These are phyloP conservation scores for Fusarium multiceps DNA, from an alignment of 2,329 filamentous ascomycete species.

Conservation along the genomic window DNA sequence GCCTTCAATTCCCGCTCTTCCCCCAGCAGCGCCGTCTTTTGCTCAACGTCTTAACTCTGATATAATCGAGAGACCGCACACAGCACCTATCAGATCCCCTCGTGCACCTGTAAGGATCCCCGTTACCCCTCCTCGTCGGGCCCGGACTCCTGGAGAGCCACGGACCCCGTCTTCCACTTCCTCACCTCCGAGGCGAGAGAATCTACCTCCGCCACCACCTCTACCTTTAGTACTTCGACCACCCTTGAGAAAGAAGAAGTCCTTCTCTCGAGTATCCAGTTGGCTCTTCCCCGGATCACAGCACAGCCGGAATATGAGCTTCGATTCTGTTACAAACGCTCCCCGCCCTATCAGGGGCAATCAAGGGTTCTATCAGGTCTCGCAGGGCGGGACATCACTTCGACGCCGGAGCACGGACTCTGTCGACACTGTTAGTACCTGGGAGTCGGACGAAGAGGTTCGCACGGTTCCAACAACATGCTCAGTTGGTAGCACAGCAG, in stretches of 20 bases:
- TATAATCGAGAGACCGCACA: conserved; percentile 50
- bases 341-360: conserved; percentile 62
- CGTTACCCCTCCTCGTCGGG: conserved; percentile 43
- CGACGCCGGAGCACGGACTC: conserved; percentile 58
- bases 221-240: conserved; percentile 69
- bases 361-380: conserved; percentile 70
- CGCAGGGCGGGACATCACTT: conserved; percentile 48
- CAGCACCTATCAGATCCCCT: conserved; percentile 51
- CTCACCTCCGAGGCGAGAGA: conserved; percentile 45
- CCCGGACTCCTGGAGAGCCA: conserved; percentile 47
- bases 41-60: conserved; percentile 65
- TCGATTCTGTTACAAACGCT: conserved; percentile 66
- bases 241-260: conserved; percentile 73
- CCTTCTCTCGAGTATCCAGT: conserved; percentile 69
- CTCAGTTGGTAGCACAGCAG: conserved; percentile 60
- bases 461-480: conserved; percentile 61
- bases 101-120: conserved; percentile 49
- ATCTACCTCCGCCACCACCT: conserved; percentile 63
- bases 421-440: conserved; percentile 61
- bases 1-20: conserved; percentile 68
- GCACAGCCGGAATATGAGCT: conserved; percentile 54
- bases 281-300: conserved; percentile 65
- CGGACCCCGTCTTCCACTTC: conserved; percentile 45
- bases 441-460: conserved; percentile 59
- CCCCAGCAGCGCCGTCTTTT: conserved; percentile 68